Percentiles rank a stretch among this genome's conserved stretches.
Evolutionary conservation across 108 stramenopile species (phyloP).

Genomic region (Cafeteria roenbergensis): DNA sequence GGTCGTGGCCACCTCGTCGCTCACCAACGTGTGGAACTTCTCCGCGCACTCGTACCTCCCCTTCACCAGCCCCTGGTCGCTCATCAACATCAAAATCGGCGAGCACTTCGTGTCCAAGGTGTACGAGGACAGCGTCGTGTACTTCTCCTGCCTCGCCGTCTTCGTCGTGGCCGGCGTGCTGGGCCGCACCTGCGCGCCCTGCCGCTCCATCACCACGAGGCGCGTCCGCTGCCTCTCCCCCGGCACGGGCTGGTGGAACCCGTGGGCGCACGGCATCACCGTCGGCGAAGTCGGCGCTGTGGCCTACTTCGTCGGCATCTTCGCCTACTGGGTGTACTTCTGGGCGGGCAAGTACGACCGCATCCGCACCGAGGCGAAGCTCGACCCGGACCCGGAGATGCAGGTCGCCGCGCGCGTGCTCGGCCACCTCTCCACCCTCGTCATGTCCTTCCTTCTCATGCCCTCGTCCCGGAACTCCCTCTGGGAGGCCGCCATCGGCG

Average conservation of each 20-base stretch:
- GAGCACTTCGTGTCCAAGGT: not conserved
- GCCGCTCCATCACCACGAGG: not conserved
- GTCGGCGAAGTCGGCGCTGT: not conserved
- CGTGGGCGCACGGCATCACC: not conserved
- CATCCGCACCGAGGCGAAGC: not conserved
- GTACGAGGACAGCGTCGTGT: not conserved
- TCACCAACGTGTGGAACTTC: slow-evolving; percentile 2
- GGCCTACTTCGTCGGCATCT: not conserved
- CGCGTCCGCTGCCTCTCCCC: not conserved
- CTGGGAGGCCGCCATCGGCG: not conserved
- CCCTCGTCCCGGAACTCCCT: slow-evolving; percentile 22
- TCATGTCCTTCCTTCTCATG: slow-evolving; percentile 8
- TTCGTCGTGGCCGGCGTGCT: not conserved
- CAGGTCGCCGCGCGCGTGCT: not conserved
- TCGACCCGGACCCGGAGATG: not conserved
- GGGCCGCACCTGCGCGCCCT: not conserved
- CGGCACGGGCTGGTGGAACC: not conserved
- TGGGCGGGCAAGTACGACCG: not conserved
- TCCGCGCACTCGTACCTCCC: not conserved
- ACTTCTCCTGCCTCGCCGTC: not conserved
- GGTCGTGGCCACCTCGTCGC: not conserved
- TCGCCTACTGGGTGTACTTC: not conserved
- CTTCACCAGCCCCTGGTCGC: not conserved
- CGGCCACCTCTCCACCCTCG: not conserved
- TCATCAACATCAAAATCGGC: not conserved